Conservation (phyloP, 176 grass and related monocot genomes). For the Oryza nivara region DNA sequence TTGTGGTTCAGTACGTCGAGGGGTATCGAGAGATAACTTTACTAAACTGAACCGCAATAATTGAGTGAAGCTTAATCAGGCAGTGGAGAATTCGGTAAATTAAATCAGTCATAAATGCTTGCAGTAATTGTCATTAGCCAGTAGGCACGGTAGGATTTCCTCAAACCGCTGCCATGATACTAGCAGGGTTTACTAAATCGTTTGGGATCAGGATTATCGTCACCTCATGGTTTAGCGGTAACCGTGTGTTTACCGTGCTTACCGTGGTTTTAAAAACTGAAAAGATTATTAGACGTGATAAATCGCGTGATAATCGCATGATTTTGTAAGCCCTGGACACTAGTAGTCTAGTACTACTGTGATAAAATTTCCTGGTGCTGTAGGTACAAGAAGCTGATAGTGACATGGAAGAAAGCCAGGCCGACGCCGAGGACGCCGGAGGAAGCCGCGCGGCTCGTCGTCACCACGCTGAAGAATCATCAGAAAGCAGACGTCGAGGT, state of each 20-base stretch:
- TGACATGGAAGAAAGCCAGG: slow-evolving; percentile 82
- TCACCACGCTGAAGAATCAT: slow-evolving; percentile 88
- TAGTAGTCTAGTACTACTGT: not conserved
- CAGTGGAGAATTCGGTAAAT: not conserved
- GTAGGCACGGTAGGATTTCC: not conserved
- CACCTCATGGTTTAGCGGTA: too few relatives aligned
- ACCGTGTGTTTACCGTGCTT: too few relatives aligned
- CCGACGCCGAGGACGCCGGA: slow-evolving; percentile 79
- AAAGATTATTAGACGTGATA: too few relatives aligned
- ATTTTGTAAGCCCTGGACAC: too few relatives aligned
- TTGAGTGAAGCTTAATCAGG: too few relatives aligned
- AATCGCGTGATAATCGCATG: too few relatives aligned
- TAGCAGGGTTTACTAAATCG: not conserved
- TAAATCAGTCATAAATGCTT: not conserved
- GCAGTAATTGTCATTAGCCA: not conserved
- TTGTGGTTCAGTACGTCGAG: not conserved
- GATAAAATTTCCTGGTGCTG: not conserved
- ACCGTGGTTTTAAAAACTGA: too few relatives aligned
- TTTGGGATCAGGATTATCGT: too few relatives aligned
- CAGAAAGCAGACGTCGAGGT: slow-evolving; percentile 95
- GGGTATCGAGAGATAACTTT: not conserved
- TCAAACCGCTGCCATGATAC: not conserved
- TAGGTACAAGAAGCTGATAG: slow-evolving; percentile 90
- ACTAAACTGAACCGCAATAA: too few relatives aligned
- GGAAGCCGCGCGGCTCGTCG: slow-evolving; percentile 65